Evolutionary conservation across 768 basidiomycete genomes (phyloP).

Genomic region (Strobilomyces dryophilus): DNA sequence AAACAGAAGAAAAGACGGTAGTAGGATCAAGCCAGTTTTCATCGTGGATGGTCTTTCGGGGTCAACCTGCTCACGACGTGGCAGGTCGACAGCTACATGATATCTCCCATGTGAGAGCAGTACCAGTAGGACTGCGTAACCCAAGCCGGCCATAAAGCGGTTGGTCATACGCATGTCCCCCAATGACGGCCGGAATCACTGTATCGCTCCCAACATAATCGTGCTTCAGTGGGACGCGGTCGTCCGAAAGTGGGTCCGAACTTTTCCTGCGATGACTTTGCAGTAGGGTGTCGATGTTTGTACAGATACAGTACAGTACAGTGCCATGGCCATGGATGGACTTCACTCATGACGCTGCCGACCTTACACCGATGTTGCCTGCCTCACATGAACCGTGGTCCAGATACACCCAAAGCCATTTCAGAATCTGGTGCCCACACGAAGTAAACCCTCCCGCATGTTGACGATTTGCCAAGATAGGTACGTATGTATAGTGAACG

Average conservation of each 20-base stretch:
- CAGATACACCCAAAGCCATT: constrained; percentile 47
- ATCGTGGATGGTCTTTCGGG: too few relatives aligned
- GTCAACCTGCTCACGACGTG: too few relatives aligned
- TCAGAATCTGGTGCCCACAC: constrained; percentile 50
- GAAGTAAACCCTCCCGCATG: constrained; percentile 39
- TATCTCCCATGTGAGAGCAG: too few relatives aligned
- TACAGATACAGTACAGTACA: constrained; percentile 32
- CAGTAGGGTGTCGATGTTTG: constrained; percentile 6
- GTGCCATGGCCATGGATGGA: constrained; percentile 44
- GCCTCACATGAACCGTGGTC: constrained; percentile 21
- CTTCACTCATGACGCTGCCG: constrained; percentile 22
- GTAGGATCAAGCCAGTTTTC: too few relatives aligned
- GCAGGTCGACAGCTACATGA: too few relatives aligned
- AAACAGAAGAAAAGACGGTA: too few relatives aligned
- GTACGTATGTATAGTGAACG: constrained; percentile 18
- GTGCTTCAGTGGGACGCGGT: constrained; percentile 6
- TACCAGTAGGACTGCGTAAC: too few relatives aligned
- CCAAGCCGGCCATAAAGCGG: too few relatives aligned
- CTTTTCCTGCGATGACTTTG: neutral
- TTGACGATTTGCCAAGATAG: constrained; percentile 14
- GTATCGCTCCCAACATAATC: neutral
- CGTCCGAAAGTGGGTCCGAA: constrained; percentile 13
- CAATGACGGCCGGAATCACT: constrained; percentile 12
- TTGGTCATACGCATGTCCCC: too few relatives aligned
- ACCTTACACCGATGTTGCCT: constrained; percentile 9